phyloP scores from a whole-genome alignment of 192 early-diverging fungal genomes.

The Backusella macrospora region DNA sequence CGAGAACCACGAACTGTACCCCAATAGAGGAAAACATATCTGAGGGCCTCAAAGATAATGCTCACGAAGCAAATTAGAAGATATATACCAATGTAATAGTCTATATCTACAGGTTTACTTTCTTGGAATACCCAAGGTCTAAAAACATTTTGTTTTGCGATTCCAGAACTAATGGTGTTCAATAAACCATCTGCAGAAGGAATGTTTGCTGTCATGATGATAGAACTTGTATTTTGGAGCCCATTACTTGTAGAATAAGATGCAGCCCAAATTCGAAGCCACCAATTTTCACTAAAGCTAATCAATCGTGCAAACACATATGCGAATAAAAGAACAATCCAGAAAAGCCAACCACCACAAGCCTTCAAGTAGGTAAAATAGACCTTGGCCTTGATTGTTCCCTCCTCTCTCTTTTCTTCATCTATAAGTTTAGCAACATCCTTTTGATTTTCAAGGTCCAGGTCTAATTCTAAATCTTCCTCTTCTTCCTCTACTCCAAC shows the following conservation, averaged over 20 bases:
- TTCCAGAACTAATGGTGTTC: background rate
- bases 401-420: slow-evolving; percentile 34
- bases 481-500: slow-evolving; percentile 17
- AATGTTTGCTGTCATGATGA: background rate
- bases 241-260: background rate
- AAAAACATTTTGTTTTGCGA: background rate
- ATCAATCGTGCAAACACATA: slow-evolving; percentile 43
- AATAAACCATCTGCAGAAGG: background rate
- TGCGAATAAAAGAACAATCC: slow-evolving; percentile 48
- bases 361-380: slow-evolving; percentile 73
- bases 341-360: slow-evolving; percentile 59
- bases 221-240: background rate
- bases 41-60: slow-evolving; percentile 24
- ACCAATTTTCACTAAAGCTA: slow-evolving; percentile 46
- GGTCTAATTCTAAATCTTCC: background rate
- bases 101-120: slow-evolving; percentile 31
- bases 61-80: slow-evolving; percentile 21
- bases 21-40: slow-evolving; percentile 28
- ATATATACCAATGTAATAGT: slow-evolving; percentile 48
- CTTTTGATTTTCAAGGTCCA: slow-evolving; percentile 32
- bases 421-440: background rate
- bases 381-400: slow-evolving; percentile 70
- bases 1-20: slow-evolving; percentile 43
- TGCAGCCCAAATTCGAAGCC: slow-evolving; percentile 25
- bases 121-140: slow-evolving; percentile 18